Evolutionary conservation across 225 moss, liverwort and hornwort species (phyloP).

Genomic region (Polytrichum formosum): DNA sequence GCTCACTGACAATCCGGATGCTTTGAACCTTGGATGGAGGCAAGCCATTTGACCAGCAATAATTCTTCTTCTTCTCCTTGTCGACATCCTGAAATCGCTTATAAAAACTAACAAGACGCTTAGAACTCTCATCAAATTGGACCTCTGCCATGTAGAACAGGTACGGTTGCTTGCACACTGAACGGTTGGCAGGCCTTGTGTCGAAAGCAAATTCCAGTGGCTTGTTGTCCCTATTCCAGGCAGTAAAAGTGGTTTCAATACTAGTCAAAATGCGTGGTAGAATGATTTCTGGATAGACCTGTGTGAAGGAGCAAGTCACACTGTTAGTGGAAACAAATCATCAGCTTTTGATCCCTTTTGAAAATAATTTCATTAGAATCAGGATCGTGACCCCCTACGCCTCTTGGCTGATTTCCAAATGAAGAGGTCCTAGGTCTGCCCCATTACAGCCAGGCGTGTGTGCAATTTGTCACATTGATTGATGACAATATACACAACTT

Average conservation of each 20-base stretch:
- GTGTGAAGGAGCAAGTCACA: background rate
- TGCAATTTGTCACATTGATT: too few relatives aligned
- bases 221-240: slow-evolving; percentile 68
- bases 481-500: too few relatives aligned
- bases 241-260: slow-evolving; percentile 78
- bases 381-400: too few relatives aligned
- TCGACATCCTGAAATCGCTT: slow-evolving; percentile 67
- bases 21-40: slow-evolving; percentile 54
- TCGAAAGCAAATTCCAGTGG: slow-evolving; percentile 80
- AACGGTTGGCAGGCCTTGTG: slow-evolving; percentile 53
- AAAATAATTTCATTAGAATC: too few relatives aligned
- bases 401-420: too few relatives aligned
- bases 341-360: background rate
- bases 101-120: slow-evolving; percentile 59
- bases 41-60: slow-evolving; percentile 76
- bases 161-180: slow-evolving; percentile 75
- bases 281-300: slow-evolving; percentile 85
- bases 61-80: slow-evolving; percentile 57
- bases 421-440: too few relatives aligned
- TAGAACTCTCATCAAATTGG: slow-evolving; percentile 45
- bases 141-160: slow-evolving; percentile 79
- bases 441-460: too few relatives aligned
- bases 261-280: slow-evolving; percentile 64
- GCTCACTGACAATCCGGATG: slow-evolving; percentile 71
- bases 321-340: background rate